Conservation (phyloP, 129 eudicot species). For the Flaveria linearis region DNA sequence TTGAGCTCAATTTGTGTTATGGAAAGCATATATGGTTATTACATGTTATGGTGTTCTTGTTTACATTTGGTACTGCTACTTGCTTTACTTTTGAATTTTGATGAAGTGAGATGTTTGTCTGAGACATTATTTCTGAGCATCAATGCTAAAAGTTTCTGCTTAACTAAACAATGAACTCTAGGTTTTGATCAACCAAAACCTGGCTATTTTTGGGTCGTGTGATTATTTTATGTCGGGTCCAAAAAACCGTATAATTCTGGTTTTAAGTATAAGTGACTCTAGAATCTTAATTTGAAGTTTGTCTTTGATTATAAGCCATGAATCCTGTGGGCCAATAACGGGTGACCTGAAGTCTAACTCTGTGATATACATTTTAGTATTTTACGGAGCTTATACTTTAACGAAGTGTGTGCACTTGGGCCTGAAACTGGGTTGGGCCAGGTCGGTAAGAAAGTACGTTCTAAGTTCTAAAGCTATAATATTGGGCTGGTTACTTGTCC, state of each 20-base stretch:
- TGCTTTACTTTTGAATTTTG: neutral
- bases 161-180: neutral
- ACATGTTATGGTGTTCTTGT: neutral
- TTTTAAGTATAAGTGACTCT: too few relatives aligned
- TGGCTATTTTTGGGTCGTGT: neutral
- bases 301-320: too few relatives aligned
- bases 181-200: neutral
- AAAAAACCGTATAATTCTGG: too few relatives aligned
- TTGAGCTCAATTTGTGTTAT: neutral
- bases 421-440: neutral
- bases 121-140: neutral
- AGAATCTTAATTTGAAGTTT: too few relatives aligned
- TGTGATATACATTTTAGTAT: too few relatives aligned
- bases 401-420: neutral
- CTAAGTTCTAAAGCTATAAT: neutral
- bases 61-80: neutral
- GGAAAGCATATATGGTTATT: neutral
- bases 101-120: neutral
- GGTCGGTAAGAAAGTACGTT: neutral
- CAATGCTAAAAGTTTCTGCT: neutral
- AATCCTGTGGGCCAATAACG: too few relatives aligned
- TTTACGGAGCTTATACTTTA: neutral
- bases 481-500: neutral
- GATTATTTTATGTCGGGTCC: too few relatives aligned
- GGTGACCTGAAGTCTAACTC: too few relatives aligned